phyloP scores from a whole-genome alignment of 2,329 filamentous ascomycete species.

The Neonectria ditissima region DNA sequence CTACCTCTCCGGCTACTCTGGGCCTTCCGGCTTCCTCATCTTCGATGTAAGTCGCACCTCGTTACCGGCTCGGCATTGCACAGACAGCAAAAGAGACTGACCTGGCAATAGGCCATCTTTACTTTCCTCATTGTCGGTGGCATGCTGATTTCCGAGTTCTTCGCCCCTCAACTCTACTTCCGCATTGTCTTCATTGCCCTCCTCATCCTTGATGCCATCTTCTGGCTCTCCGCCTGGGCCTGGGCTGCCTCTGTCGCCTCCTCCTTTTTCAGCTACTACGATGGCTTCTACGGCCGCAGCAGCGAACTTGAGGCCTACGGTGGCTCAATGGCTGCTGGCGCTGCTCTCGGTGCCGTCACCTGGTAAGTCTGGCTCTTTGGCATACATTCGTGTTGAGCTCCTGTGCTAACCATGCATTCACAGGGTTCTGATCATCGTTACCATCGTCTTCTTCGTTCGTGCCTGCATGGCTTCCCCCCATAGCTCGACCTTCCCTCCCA shows the following conservation, averaged over 20 bases:
- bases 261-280: constrained; percentile 41
- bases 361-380: constrained; percentile 48
- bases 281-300: constrained; percentile 30
- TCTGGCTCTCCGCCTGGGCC: constrained; percentile 55
- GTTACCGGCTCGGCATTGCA: constrained; percentile 22
- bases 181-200: constrained; percentile 50
- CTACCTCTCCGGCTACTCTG: constrained; percentile 45
- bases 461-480: constrained; percentile 44
- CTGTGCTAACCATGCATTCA: not conserved
- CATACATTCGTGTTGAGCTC: not conserved
- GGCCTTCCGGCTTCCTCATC: constrained; percentile 57
- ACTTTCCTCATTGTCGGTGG: constrained; percentile 56
- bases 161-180: constrained; percentile 50
- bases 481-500: constrained; percentile 25
- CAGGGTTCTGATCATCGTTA: constrained; percentile 55
- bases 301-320: constrained; percentile 39
- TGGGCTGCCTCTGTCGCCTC: constrained; percentile 55
- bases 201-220: constrained; percentile 54
- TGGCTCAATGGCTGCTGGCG: constrained; percentile 52
- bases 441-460: constrained; percentile 54
- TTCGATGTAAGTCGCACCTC: constrained; percentile 56
- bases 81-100: constrained; percentile 17
- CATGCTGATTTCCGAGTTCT: constrained; percentile 52
- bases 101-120: constrained; percentile 51
- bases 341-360: constrained; percentile 55